phyloP scores from a whole-genome alignment of 1,284 basidiomycete genomes.

The Ustilago trichophora region DNA sequence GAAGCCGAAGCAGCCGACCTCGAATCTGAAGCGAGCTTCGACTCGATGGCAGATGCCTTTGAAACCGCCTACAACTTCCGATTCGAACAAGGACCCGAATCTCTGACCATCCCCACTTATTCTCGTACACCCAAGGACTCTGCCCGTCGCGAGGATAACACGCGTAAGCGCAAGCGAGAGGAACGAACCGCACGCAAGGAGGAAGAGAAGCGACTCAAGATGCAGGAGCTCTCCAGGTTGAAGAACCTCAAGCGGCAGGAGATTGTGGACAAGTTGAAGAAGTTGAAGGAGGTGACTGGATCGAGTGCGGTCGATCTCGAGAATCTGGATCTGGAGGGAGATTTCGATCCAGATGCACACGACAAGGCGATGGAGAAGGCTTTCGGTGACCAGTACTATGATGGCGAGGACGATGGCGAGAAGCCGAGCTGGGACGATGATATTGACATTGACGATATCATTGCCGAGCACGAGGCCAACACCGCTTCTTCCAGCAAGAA shows the following conservation, averaged over 20 bases:
- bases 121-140: slow-evolving; percentile 56
- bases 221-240: slow-evolving; percentile 57
- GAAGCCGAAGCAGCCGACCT: slow-evolving; percentile 64
- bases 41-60: slow-evolving; percentile 63
- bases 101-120: slow-evolving; percentile 57
- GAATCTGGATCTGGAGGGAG: slow-evolving; percentile 55
- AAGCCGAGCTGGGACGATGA: slow-evolving; percentile 92
- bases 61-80: slow-evolving; percentile 66
- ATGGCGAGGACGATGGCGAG: slow-evolving; percentile 51
- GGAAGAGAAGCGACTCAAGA: slow-evolving; percentile 60
- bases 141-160: slow-evolving; percentile 59
- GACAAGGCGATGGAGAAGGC: slow-evolving; percentile 58
- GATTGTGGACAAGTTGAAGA: slow-evolving; percentile 61
- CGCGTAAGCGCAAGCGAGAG: slow-evolving; percentile 60
- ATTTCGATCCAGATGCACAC: slow-evolving; percentile 64
- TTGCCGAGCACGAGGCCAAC: slow-evolving; percentile 68
- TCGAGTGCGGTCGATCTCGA: slow-evolving; percentile 54
- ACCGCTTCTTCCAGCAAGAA: slow-evolving; percentile 69
- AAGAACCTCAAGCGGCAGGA: slow-evolving; percentile 60
- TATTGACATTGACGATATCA: slow-evolving; percentile 79
- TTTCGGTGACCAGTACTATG: slow-evolving; percentile 62
- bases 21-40: slow-evolving; percentile 62
- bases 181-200: slow-evolving; percentile 61
- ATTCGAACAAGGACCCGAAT: slow-evolving; percentile 60
- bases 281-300: slow-evolving; percentile 58